Conservation (phyloP, 1,139 yeast species). For the Zygoascus sp. region DNA sequence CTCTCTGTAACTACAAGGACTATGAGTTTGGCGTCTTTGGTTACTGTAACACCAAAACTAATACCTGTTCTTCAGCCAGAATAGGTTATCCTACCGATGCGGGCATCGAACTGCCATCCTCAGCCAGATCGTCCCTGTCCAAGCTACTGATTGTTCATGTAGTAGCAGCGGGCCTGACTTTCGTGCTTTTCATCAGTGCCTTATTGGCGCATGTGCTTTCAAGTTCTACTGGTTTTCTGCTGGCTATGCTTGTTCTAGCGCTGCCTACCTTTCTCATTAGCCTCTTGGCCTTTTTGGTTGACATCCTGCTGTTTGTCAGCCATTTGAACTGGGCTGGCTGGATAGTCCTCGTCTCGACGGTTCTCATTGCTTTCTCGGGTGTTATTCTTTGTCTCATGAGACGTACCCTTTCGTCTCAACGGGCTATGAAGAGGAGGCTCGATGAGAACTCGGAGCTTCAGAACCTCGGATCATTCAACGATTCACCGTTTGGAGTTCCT, state of each 20-base stretch:
- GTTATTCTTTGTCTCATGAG: conserved; percentile 47
- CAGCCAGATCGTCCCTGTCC: conserved; percentile 62
- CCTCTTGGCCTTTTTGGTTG: conserved; percentile 50
- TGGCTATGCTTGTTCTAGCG: conserved; percentile 41
- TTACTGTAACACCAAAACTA: conserved; percentile 47
- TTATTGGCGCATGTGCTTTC: conserved; percentile 40
- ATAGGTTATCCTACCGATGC: conserved; percentile 47
- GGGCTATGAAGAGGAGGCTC: conserved; percentile 34
- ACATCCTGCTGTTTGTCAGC: conserved; percentile 49
- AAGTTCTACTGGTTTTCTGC: conserved; percentile 35
- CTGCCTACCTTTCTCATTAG: conserved; percentile 46
- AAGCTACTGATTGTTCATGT: conserved; percentile 74
- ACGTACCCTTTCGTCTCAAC: conserved; percentile 48
- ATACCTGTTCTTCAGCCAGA: conserved; percentile 47
- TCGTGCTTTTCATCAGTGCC: conserved; percentile 43
- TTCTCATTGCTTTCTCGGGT: conserved; percentile 41
- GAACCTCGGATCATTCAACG: conserved; percentile 20
- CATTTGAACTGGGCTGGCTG: conserved; percentile 54
- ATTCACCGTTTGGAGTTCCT: conserved; percentile 13
- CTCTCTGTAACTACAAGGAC: conserved; percentile 48
- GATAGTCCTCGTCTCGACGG: conserved; percentile 46
- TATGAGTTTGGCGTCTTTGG: conserved; percentile 85
- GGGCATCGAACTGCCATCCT: conserved; percentile 47
- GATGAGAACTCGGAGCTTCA: conserved; percentile 28
- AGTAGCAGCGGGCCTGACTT: conserved; percentile 73